A percentile compares a stretch with the other conserved stretches of the same genome.
Evolutionary conservation across 2,329 filamentous ascomycete genomes (phyloP).

Genomic region (Sclerotinia subarctica): DNA sequence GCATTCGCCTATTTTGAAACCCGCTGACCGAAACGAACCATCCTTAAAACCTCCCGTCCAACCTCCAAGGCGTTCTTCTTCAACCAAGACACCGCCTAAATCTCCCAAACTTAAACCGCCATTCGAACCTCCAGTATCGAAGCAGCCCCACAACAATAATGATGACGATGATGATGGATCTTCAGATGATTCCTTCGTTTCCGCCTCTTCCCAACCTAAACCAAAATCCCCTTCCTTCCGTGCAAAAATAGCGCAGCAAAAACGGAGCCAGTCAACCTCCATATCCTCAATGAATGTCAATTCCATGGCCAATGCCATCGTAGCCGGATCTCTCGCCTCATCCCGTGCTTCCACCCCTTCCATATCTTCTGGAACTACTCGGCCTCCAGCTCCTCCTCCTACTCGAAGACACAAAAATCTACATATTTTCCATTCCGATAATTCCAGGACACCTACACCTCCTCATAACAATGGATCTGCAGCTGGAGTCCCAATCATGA

Average conservation of each 20-base stretch:
- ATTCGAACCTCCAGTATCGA: constrained; percentile 15
- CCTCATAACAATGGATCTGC: neutral
- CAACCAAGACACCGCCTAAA: constrained; percentile 5
- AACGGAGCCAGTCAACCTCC: constrained; percentile 25
- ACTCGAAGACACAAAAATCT: constrained; percentile 38
- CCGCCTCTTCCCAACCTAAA: constrained; percentile 31
- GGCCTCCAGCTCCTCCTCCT: constrained; percentile 36
- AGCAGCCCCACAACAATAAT: constrained; percentile 21
- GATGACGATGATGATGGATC: constrained; percentile 29
- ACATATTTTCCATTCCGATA: constrained; percentile 39
- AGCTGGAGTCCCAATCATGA: neutral
- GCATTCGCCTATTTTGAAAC: neutral
- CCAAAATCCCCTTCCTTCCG: constrained; percentile 28
- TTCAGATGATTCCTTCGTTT: constrained; percentile 39
- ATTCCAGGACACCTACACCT: constrained; percentile 19
- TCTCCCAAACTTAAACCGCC: neutral
- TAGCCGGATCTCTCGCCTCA: constrained; percentile 70
- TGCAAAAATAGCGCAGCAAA: constrained; percentile 32
- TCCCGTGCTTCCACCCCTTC: constrained; percentile 48
- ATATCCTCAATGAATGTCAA: constrained; percentile 51
- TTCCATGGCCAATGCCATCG: constrained; percentile 69
- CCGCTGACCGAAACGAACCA: neutral
- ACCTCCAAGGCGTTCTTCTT: neutral
- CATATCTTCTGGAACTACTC: constrained; percentile 18
- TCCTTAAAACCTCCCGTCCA: neutral